These are phyloP conservation scores for Rhizopus delemar DNA, from an alignment of 371 early-diverging fungal species.

Conservation along the genomic window DNA sequence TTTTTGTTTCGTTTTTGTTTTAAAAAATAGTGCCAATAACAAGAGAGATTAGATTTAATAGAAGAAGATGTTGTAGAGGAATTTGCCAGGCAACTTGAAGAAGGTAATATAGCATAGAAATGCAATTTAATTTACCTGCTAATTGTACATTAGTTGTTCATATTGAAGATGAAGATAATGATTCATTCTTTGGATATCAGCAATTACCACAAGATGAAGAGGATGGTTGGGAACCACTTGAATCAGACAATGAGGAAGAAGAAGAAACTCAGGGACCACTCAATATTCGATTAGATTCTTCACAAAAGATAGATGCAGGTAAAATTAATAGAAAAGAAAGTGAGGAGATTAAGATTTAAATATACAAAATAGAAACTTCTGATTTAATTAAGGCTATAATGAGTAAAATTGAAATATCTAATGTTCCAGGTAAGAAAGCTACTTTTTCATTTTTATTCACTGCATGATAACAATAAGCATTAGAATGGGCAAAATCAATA, in stretches of 20 bases:
- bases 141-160: conserved; percentile 16
- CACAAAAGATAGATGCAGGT: conserved; percentile 23
- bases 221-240: conserved; percentile 15
- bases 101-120: conserved; percentile 15
- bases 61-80: conserved; percentile 35
- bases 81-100: conserved; percentile 41
- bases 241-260: conserved; percentile 23
- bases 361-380: conserved; percentile 26
- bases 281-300: conserved; percentile 18
- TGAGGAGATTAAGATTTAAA: neutral
- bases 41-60: too few relatives aligned
- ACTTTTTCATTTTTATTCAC: neutral
- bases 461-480: neutral
- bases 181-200: conserved; percentile 28
- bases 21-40: too few relatives aligned
- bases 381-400: conserved; percentile 43
- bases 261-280: conserved; percentile 16
- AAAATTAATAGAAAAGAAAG: conserved; percentile 10
- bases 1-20: too few relatives aligned
- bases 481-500: conserved; percentile 45
- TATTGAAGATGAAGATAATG: conserved; percentile 20
- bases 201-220: conserved; percentile 40
- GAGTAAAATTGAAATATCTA: conserved; percentile 35
- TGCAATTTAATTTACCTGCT: neutral
- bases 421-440: conserved; percentile 35